Evolutionary conservation across 2,329 filamentous ascomycete species (phyloP).

Genomic region (Juglanconis sp.): DNA sequence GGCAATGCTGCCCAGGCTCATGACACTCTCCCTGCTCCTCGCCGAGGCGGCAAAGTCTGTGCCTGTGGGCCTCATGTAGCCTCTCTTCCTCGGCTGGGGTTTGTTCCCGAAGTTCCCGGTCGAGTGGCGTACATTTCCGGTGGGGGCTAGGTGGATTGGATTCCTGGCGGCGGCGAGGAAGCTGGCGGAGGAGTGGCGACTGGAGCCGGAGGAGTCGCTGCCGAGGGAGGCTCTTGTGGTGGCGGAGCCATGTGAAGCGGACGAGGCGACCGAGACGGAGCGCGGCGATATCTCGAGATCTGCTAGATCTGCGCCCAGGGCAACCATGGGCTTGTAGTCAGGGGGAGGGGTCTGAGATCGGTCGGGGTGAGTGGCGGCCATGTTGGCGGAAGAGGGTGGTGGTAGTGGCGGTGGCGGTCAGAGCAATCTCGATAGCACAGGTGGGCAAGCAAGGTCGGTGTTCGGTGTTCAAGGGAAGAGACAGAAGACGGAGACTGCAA

Average conservation of each 20-base stretch:
- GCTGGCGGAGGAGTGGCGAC: constrained; percentile 63
- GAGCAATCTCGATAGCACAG: neutral
- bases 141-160: constrained; percentile 33
- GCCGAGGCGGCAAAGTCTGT: constrained; percentile 90
- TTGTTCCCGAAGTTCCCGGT: constrained; percentile 38
- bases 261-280: constrained; percentile 61
- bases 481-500: neutral
- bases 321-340: constrained; percentile 58
- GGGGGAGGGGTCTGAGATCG: constrained; percentile 63
- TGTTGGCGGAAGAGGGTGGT: constrained; percentile 21
- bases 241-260: constrained; percentile 53
- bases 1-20: constrained; percentile 93
- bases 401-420: neutral
- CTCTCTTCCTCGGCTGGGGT: constrained; percentile 56
- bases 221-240: constrained; percentile 52
- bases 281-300: constrained; percentile 54
- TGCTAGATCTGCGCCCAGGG: constrained; percentile 48
- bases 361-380: constrained; percentile 34
- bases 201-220: constrained; percentile 48
- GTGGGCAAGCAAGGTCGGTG: neutral
- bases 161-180: constrained; percentile 44
- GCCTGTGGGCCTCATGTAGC: constrained; percentile 83
- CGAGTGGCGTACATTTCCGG: constrained; percentile 38
- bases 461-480: neutral
- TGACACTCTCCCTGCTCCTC: constrained; percentile 85